phyloP scores from a whole-genome alignment of 164 flowering plant genomes.

The Pachysandra terminalis region DNA sequence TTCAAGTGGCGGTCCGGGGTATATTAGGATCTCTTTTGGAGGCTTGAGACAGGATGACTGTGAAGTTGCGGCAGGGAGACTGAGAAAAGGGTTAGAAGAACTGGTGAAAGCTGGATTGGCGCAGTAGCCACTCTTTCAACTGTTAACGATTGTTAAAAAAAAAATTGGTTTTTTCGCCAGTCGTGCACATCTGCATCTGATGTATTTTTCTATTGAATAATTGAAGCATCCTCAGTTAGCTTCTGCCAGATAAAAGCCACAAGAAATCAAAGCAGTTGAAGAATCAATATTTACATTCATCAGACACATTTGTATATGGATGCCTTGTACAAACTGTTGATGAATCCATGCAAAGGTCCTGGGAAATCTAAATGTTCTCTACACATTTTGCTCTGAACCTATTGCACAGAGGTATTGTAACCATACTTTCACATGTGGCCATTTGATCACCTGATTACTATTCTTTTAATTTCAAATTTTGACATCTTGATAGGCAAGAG shows the following conservation, averaged over 20 bases:
- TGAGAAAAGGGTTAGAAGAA: conserved; percentile 74
- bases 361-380: background rate
- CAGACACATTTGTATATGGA: background rate
- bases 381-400: background rate
- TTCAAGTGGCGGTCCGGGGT: conserved; percentile 79
- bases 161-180: conserved; percentile 2
- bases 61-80: conserved; percentile 60
- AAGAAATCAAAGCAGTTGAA: too few relatives aligned
- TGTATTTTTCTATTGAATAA: background rate
- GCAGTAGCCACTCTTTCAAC: conserved; percentile 16
- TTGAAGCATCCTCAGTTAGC: background rate
- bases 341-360: background rate
- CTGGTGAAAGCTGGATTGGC: conserved; percentile 78
- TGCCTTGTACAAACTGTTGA: background rate
- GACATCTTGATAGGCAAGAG: too few relatives aligned
- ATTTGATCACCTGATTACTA: too few relatives aligned
- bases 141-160: background rate
- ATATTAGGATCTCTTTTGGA: conserved; percentile 82
- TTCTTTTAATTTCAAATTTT: too few relatives aligned
- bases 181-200: background rate
- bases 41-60: conserved; percentile 68
- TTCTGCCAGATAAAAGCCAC: background rate
- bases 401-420: too few relatives aligned
- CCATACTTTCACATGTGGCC: too few relatives aligned
- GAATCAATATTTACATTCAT: background rate